Evolutionary conservation across 139 green algal genomes (phyloP), one percentile per base, ranked within the genome.

Genomic region (Chlorokybus atmophyticus): DNA sequence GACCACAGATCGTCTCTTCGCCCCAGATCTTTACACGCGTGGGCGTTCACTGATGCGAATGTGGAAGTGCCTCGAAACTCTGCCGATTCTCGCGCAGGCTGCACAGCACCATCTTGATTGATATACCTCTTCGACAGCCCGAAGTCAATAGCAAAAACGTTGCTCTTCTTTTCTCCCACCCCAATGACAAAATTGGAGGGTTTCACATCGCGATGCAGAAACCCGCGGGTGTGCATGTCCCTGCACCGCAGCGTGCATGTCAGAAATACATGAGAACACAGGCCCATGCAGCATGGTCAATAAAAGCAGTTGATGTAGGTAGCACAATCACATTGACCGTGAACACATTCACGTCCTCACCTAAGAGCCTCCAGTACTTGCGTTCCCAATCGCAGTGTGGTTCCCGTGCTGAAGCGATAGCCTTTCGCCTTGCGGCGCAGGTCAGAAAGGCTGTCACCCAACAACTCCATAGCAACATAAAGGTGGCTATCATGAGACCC

Each of bases 1-100:
- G 58, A 77, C 86, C 86, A 94, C 35, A 95, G 57, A 75, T 94
- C 86, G 56, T 94, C 87, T 6, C 83, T 26, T n/a, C 83, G 69
- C 23, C 79, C 55, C 55, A 73, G 40, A 32, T 76, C 68, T 32
- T 65, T 69, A 25, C 30, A 24, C 57, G 51, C 35, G 49, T 86
- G 82, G 4, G 79, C 75, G 52, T 83, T 52, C 1, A 87, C 41
- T 1, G 72, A 85, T 4, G 85, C 85, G 41, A 93, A 94, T 2
- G 80, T 78, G 25, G 76, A 86, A 57, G 59, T 79, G 42, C 86
- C 86, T 1, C 82, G 54, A 69, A 94, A 95, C 23, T 71, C 53
- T 0, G 76, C 74, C 32, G 78, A 65, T 0, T 57, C 26, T 3
- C 83, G 73, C 62, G 63, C 38, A 4, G 76, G 60, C 52, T 86